phyloP scores from a whole-genome alignment of 2,329 filamentous ascomycete genomes.

The Aspergillus cejpii region DNA sequence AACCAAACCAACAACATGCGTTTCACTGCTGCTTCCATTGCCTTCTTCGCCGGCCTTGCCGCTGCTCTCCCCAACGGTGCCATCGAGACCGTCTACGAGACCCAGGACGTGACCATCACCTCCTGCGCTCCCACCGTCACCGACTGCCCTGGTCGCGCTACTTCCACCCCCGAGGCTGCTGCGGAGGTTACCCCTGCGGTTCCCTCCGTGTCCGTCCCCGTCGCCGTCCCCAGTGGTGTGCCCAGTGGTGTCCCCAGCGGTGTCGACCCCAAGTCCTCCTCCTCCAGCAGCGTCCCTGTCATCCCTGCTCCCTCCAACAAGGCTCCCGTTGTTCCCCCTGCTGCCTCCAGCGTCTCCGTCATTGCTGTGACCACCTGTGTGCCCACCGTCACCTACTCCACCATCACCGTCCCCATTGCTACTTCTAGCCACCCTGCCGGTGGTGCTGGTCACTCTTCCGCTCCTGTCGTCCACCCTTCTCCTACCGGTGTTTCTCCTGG shows the following conservation, averaged over 20 bases:
- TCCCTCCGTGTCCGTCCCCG: slow-evolving; percentile 6
- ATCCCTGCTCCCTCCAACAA: slow-evolving; percentile 7
- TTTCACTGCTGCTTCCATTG: slow-evolving; percentile 39
- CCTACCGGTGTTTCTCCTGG: slow-evolving; percentile 6
- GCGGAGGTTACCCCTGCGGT: slow-evolving; percentile 12
- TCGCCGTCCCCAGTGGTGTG: slow-evolving; percentile 9
- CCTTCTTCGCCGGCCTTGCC: slow-evolving; percentile 39
- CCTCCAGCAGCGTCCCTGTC: slow-evolving; percentile 22
- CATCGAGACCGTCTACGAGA: slow-evolving; percentile 49
- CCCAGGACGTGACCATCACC: slow-evolving; percentile 56
- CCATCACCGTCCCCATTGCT: slow-evolving; percentile 20
- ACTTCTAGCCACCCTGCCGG: slow-evolving; percentile 7
- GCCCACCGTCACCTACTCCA: slow-evolving; percentile 29
- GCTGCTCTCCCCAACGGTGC: slow-evolving; percentile 33
- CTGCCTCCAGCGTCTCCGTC: slow-evolving; percentile 19
- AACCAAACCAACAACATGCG: slow-evolving; percentile 33
- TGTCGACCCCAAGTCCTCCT: slow-evolving; percentile 15
- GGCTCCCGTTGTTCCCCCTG: slow-evolving; percentile 10
- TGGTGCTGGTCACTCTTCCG: slow-evolving; percentile 10
- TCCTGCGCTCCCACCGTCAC: slow-evolving; percentile 55
- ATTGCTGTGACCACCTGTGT: slow-evolving; percentile 30
- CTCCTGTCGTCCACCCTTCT: slow-evolving; percentile 18
- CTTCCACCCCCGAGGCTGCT: slow-evolving; percentile 22
- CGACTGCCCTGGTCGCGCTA: slow-evolving; percentile 47
- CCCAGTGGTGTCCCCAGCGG: slow-evolving; percentile 20